phyloP scores from a whole-genome alignment of 192 early-diverging fungal genomes.

The Coemansia sp. region DNA sequence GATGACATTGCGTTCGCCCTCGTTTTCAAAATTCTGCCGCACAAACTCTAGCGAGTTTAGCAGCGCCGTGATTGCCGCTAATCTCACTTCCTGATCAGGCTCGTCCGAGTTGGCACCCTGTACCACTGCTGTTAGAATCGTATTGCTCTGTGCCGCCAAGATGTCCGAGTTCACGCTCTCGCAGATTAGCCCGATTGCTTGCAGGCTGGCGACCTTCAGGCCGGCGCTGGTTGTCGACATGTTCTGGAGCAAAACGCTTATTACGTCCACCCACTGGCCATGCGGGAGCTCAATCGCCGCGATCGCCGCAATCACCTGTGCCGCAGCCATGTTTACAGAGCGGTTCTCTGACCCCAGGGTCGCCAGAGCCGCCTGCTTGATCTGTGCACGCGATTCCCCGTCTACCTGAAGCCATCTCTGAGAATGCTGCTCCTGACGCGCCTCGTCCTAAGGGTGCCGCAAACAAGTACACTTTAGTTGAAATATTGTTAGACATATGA shows the following conservation, averaged over 20 bases:
- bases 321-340: slow-evolving; percentile 65
- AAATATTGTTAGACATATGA: too few species aligned
- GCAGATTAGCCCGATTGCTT: slow-evolving; percentile 92
- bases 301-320: slow-evolving; percentile 87
- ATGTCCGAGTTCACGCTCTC: slow-evolving; percentile 82
- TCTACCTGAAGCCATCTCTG: slow-evolving; percentile 67
- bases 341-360: slow-evolving; percentile 45
- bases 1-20: slow-evolving; percentile 95
- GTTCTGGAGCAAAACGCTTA: slow-evolving; percentile 76
- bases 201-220: slow-evolving; percentile 78
- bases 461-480: too few species aligned
- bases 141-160: slow-evolving; percentile 77
- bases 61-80: slow-evolving; percentile 86
- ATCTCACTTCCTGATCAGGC: slow-evolving; percentile 80
- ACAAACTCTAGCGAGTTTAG: slow-evolving; percentile 97
- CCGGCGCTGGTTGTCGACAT: slow-evolving; percentile 66
- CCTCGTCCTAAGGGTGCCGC: slow-evolving; percentile 33
- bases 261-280: slow-evolving; percentile 84
- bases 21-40: slow-evolving; percentile 87
- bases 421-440: slow-evolving; percentile 59
- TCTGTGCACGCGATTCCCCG: slow-evolving; percentile 56
- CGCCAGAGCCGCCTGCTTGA: slow-evolving; percentile 66
- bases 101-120: slow-evolving; percentile 95
- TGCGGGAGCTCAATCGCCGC: slow-evolving; percentile 90
- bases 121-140: slow-evolving; percentile 91